Evolutionary conservation across 2,329 filamentous ascomycete genomes (phyloP), one percentile per base, ranked within the genome.

Genomic region (Cordyceps fumosorosea): DNA sequence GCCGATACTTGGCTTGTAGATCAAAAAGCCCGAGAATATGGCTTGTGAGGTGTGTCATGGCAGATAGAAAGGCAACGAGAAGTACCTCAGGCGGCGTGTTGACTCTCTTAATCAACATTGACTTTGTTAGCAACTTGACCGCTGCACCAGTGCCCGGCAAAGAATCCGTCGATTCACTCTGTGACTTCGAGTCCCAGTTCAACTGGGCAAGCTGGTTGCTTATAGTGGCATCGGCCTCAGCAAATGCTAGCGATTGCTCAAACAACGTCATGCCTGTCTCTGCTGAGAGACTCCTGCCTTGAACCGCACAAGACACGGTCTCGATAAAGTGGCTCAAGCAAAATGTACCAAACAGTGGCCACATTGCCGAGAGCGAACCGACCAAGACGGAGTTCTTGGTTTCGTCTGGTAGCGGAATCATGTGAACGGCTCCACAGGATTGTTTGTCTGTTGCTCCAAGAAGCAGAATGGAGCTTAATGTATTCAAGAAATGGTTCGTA

Each of bases 211-310:
- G 83, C 56, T 92, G 89, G 66, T 88, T 90, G 68, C 87, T 88
- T 52, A 97, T 87, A 66, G 93, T 89, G 34, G 90, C 89, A 73
- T 99, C 95, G 10, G 93, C 93, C 74, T 99, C 95, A 12, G 93
- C 91, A 76, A 98, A 99, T 2, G 93, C 93, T 10, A 99, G 80
- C 0, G 93, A 97, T 71, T 97, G 93, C 72, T 99, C 95, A 69
- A 98, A 96, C 2, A 97, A 84, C 0, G 93, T 96, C 90, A 98
- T 96, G 20, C 92, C 93, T 1, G 91, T 96, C 75, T 98, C 95
- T 0, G 90, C 89, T 65, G 89, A 85, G 0, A 91, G 84, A 2
- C 86, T 84, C 2, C 89, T 86, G 37, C 93, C 93, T 73, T 96
- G 91, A 7, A 98, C 82, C 11, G 93, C 91, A 73, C 91, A 96